A percentile compares a stretch with the other conserved stretches of the same genome.
phyloP scores from a whole-genome alignment of 495 filamentous ascomycete genomes.

The Xylaria acuta region DNA sequence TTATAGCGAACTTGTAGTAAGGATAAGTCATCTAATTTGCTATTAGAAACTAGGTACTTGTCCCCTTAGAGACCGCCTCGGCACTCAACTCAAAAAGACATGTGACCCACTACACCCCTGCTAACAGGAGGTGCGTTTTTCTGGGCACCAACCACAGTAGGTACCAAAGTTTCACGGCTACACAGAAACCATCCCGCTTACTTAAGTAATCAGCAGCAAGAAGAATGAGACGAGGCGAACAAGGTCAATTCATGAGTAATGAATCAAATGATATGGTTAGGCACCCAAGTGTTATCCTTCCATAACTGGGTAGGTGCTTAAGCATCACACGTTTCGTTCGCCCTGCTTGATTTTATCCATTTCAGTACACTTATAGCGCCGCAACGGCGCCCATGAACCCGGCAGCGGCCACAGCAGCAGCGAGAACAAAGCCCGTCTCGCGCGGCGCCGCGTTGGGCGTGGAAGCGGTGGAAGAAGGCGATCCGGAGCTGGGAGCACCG shows the following conservation, averaged over 20 bases:
- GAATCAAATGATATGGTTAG: background rate
- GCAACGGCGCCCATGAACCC: conserved; percentile 27
- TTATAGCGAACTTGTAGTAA: background rate
- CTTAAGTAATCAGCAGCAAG: background rate
- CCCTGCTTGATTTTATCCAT: background rate
- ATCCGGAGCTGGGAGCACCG: background rate
- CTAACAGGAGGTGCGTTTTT: no score
- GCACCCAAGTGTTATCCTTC: background rate
- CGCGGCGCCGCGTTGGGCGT: conserved; percentile 21
- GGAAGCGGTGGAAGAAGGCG: conserved; percentile 2
- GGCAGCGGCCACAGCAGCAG: conserved; percentile 24
- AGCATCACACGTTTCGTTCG: background rate
- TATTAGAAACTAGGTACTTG: background rate
- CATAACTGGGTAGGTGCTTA: no score
- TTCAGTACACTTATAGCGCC: conserved; percentile 15
- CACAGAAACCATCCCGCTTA: background rate
- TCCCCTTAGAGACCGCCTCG: no score
- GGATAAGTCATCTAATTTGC: background rate
- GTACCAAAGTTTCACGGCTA: background rate
- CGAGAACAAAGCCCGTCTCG: conserved; percentile 25
- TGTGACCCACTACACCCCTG: no score
- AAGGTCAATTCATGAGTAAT: background rate
- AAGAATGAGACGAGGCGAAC: background rate
- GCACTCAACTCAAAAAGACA: no score
- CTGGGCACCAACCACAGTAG: no score